Evolutionary conservation across 2,329 filamentous ascomycete species (phyloP).

Genomic region (Ascochyta fabae): DNA sequence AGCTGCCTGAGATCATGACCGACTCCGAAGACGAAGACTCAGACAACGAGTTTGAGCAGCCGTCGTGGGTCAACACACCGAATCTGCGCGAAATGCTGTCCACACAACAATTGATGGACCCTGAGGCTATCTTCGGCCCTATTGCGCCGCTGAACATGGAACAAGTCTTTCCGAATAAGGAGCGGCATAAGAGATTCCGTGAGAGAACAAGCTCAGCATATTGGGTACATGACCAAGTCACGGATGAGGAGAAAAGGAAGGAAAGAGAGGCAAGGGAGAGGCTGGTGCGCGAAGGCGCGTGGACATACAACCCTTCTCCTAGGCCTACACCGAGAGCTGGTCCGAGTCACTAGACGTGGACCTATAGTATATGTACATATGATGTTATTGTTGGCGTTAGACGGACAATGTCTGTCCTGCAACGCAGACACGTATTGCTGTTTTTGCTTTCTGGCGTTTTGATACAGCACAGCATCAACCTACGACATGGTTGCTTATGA

Average conservation of each 20-base stretch:
- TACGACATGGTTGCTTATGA: constrained; percentile 11
- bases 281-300: constrained; percentile 82
- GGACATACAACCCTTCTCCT: constrained; percentile 58
- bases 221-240: constrained; percentile 86
- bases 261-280: constrained; percentile 81
- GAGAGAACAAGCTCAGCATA: constrained; percentile 92
- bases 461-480: constrained; percentile 11
- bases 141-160: constrained; percentile 92
- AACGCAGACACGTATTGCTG: neutral
- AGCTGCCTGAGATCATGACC: constrained; percentile 92
- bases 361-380: neutral
- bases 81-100: constrained; percentile 77
- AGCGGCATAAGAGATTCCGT: constrained; percentile 86
- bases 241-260: constrained; percentile 82
- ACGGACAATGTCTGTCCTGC: neutral
- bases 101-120: constrained; percentile 84
- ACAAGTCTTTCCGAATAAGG: constrained; percentile 82
- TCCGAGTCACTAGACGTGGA: constrained; percentile 6
- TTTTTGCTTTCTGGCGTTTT: constrained; percentile 8
- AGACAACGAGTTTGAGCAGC: constrained; percentile 68
- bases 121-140: constrained; percentile 84
- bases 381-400: constrained; percentile 4
- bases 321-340: constrained; percentile 30
- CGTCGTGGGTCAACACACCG: constrained; percentile 88
- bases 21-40: constrained; percentile 89